Base-by-base conservation (phyloP, 2,329 filamentous ascomycete species). In the Talaromyces sp. region DNA sequence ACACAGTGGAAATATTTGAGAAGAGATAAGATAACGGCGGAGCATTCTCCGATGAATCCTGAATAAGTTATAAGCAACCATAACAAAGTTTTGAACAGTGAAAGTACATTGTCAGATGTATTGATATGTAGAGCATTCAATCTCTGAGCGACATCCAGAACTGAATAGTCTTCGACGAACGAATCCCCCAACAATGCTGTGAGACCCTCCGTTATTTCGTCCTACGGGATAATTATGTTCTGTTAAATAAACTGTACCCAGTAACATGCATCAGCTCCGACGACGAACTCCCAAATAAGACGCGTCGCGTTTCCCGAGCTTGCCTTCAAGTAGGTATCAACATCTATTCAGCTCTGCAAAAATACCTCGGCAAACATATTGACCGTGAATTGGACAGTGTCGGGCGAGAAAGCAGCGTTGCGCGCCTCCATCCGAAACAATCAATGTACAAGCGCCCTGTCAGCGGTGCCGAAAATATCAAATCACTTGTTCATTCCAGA, bases 351-450 rank as follows among this genome's bases (percentile, higher is more conserved):
- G 27, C 27, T 27, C 27, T 27, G 27, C 27, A 6, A 27, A 6
- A 27, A 27, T 27, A 27, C 27, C 3, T 27, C 27, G 27, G 27
- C 27, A 27, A 27, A 5, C 1, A 27, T 27, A 27, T 27, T 58
- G 2, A 58, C n/a, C 22, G 5, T 35, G 15, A 10, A 27, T 49
- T 19, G 47, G n/a, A 50, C 57, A 68, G 68, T 69, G 69, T 63
- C 69, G 66, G 10, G 68, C 67, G 37, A 65, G 67, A 27, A 67
- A 70, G 58, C 68, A 68, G 61, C 50, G 64, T 9, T 68, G 69
- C 45, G 50, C 57, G 39, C 50, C 67, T 50, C 61, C 65, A 1
- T 52, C 64, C 10, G 52, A 60, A 9, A 4, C 50, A 56, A 33
- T 61, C 25, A 60, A 47, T 62, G 35, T 65, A 5, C 64, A 67